These are phyloP conservation scores for Torulaspora microellipsoides DNA, from an alignment of 805 yeast genomes.

Conservation along the genomic window DNA sequence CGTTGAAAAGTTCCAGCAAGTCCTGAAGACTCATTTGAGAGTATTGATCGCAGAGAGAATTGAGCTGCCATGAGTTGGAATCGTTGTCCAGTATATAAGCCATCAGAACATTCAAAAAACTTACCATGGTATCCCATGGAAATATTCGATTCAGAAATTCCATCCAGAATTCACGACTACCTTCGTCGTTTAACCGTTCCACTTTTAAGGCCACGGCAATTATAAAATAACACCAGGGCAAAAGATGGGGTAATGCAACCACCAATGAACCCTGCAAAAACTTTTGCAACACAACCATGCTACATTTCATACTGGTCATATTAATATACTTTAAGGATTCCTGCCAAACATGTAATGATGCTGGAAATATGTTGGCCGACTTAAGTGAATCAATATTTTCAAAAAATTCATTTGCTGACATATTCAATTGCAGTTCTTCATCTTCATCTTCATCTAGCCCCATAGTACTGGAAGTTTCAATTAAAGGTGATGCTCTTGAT, in stretches of 20 bases:
- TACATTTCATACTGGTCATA: conserved; percentile 60
- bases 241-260: conserved; percentile 65
- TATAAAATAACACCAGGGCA: conserved; percentile 74
- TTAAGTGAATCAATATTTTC: conserved; percentile 28
- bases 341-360: conserved; percentile 44
- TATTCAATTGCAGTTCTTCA: not conserved
- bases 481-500: conserved; percentile 15
- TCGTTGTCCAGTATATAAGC: conserved; percentile 28
- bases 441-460: conserved; percentile 11
- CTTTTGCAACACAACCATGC: conserved; percentile 62
- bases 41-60: conserved; percentile 24
- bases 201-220: conserved; percentile 57
- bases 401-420: conserved; percentile 17
- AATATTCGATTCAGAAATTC: conserved; percentile 45
- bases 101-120: conserved; percentile 57
- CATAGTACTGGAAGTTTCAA: conserved; percentile 13
- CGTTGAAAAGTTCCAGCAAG: conserved; percentile 47
- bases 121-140: conserved; percentile 66
- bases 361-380: conserved; percentile 24
- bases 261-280: conserved; percentile 64
- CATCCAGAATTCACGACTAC: conserved; percentile 28
- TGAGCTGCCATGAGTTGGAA: conserved; percentile 17
- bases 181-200: conserved; percentile 25
- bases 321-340: conserved; percentile 51
- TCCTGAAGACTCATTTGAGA: conserved; percentile 33